Conservation (phyloP, 2,329 filamentous ascomycete species). For the Colletotrichum sp. region DNA sequence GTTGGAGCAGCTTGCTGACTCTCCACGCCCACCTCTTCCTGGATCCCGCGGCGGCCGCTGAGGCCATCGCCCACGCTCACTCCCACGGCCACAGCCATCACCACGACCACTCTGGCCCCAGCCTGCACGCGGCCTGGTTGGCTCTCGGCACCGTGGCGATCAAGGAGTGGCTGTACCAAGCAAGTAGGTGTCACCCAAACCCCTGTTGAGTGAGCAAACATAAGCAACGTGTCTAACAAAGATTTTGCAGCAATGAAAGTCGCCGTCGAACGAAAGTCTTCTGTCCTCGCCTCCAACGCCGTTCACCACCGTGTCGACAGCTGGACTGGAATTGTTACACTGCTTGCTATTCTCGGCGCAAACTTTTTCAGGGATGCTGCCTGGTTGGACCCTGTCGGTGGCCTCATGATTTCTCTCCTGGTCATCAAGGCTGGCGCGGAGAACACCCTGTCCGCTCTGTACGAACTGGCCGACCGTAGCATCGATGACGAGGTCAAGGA, state of each 20-base stretch:
- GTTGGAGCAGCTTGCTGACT: constrained; percentile 73
- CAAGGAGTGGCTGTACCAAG: constrained; percentile 97
- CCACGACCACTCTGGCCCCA: constrained; percentile 72
- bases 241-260: constrained; percentile 82
- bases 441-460: constrained; percentile 82
- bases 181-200: constrained; percentile 70
- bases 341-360: constrained; percentile 86
- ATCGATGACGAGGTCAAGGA: constrained; percentile 84
- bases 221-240: neutral
- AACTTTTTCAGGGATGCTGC: constrained; percentile 84
- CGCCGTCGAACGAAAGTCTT: constrained; percentile 90
- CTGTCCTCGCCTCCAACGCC: constrained; percentile 93
- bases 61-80: constrained; percentile 61
- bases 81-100: constrained; percentile 71
- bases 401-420: constrained; percentile 89
- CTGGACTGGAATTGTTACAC: constrained; percentile 90
- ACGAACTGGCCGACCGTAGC: constrained; percentile 89
- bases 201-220: neutral
- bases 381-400: constrained; percentile 94
- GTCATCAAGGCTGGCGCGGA: constrained; percentile 88
- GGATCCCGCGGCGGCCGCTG: constrained; percentile 60
- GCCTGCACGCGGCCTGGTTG: constrained; percentile 93
- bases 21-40: constrained; percentile 77
- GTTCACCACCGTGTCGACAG: constrained; percentile 97
- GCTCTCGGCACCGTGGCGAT: constrained; percentile 87